These are phyloP conservation scores for Ustilago trichophora DNA, from an alignment of 1,284 basidiomycete species.

Conservation along the genomic window DNA sequence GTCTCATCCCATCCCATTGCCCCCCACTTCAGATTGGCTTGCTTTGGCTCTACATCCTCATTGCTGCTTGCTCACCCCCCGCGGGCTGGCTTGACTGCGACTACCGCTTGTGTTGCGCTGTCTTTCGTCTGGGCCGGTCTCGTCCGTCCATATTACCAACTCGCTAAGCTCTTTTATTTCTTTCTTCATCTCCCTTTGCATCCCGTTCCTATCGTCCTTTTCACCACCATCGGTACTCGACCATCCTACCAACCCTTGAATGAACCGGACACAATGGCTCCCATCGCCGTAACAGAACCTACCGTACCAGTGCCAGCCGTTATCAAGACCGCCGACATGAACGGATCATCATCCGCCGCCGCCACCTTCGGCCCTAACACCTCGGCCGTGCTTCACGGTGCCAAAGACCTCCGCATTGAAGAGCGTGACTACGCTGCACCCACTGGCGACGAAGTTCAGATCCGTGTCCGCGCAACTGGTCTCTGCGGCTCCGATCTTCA, in stretches of 20 bases:
- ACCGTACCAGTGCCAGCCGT: slow-evolving; percentile 4
- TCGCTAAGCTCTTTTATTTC: too few relatives aligned
- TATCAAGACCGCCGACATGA: slow-evolving; percentile 28
- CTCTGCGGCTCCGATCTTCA: slow-evolving; percentile 75
- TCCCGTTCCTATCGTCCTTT: too few relatives aligned
- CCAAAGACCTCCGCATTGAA: slow-evolving; percentile 71
- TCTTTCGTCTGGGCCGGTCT: background rate
- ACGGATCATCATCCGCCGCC: slow-evolving; percentile 20
- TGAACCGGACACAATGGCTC: slow-evolving; percentile 19
- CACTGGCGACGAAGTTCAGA: slow-evolving; percentile 73
- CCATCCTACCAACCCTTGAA: background rate
- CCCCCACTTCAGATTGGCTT: background rate
- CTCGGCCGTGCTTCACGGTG: slow-evolving; percentile 67
- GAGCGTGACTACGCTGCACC: slow-evolving; percentile 76
- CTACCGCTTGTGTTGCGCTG: too few relatives aligned
- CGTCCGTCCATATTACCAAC: slow-evolving; percentile 14
- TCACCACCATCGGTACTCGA: background rate
- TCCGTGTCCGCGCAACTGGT: slow-evolving; percentile 81
- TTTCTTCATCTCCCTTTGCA: background rate
- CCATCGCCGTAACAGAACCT: slow-evolving; percentile 33
- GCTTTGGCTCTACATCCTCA: background rate
- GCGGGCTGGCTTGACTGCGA: too few relatives aligned
- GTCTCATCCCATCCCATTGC: background rate
- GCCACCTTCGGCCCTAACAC: slow-evolving; percentile 48
- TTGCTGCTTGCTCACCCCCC: background rate